phyloP scores from a whole-genome alignment of 2,329 filamentous ascomycete genomes.

The Torrubiella hemipterigena region DNA sequence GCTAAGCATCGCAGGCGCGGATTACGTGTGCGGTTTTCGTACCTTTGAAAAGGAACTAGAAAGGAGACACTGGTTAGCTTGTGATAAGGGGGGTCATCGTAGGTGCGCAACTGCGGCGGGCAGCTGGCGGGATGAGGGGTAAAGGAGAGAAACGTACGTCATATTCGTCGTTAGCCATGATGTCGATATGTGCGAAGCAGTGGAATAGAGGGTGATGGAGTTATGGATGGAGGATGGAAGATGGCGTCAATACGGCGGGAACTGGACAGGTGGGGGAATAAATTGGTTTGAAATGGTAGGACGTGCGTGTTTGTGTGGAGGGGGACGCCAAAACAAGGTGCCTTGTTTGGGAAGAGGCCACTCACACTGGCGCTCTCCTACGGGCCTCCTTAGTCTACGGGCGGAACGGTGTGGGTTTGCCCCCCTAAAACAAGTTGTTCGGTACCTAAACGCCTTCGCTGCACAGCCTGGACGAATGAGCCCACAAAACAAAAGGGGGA shows the following conservation, averaged over 20 bases:
- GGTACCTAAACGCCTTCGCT: too few relatives aligned
- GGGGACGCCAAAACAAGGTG: background rate
- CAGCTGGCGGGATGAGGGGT: constrained; percentile 11
- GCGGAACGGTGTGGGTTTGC: too few relatives aligned
- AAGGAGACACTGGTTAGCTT: constrained; percentile 19
- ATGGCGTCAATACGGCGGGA: too few relatives aligned
- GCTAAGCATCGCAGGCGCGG: background rate
- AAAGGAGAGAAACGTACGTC: constrained; percentile 56
- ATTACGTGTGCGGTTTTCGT: constrained; percentile 12
- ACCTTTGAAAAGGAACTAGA: constrained; percentile 99
- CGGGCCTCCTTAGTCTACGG: too few relatives aligned
- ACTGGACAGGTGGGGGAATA: constrained; percentile 1
- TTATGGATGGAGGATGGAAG: constrained; percentile 3
- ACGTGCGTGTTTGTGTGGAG: background rate
- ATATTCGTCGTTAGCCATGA: constrained; percentile 99
- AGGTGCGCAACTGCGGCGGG: background rate
- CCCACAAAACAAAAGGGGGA: too few relatives aligned
- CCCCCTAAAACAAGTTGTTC: too few relatives aligned
- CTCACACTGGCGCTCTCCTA: too few relatives aligned
- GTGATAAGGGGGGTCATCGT: constrained; percentile 1
- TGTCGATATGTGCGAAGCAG: constrained; percentile 29
- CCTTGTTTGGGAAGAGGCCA: background rate
- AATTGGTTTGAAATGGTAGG: background rate
- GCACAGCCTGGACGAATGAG: too few relatives aligned
- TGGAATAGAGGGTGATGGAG: constrained; percentile 9